These are phyloP conservation scores for Didymella arachidicola DNA, from an alignment of 2,329 filamentous ascomycete genomes.

Conservation along the genomic window DNA sequence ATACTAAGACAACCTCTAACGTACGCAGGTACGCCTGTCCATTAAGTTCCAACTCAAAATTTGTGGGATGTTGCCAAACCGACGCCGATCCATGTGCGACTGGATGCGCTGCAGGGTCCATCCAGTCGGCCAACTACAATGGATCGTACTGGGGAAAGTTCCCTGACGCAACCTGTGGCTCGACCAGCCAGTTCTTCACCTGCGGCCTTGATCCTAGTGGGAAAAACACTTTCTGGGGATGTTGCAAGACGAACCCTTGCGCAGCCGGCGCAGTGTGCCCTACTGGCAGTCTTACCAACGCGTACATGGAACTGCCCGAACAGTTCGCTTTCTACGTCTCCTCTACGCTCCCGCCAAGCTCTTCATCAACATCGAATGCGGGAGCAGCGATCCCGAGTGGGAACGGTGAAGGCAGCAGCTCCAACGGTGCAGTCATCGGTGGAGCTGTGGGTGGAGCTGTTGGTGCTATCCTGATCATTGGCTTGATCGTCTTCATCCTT, in stretches of 20 bases:
- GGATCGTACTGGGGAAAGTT: slow-evolving; percentile 41
- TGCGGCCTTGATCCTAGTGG: slow-evolving; percentile 31
- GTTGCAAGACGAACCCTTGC: slow-evolving; percentile 51
- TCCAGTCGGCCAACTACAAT: slow-evolving; percentile 47
- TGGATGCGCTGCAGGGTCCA: slow-evolving; percentile 47
- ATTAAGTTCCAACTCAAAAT: slow-evolving; percentile 33
- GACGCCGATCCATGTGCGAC: slow-evolving; percentile 46
- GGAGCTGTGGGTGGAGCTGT: slow-evolving; percentile 40
- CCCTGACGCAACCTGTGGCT: slow-evolving; percentile 44
- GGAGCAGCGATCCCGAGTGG: not conserved
- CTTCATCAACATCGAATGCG: not conserved
- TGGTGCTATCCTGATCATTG: slow-evolving; percentile 35
- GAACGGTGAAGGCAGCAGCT: slow-evolving; percentile 6
- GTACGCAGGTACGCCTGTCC: slow-evolving; percentile 35
- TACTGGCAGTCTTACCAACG: not conserved
- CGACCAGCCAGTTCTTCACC: slow-evolving; percentile 46
- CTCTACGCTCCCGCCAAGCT: not conserved
- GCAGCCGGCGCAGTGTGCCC: not conserved
- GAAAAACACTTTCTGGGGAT: slow-evolving; percentile 48
- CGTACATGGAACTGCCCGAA: slow-evolving; percentile 34
- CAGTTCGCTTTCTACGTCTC: slow-evolving; percentile 30
- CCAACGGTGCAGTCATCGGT: slow-evolving; percentile 38
- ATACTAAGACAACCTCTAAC: slow-evolving; percentile 11
- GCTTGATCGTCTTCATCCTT: slow-evolving; percentile 35
- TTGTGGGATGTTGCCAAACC: slow-evolving; percentile 53